phyloP scores from a whole-genome alignment of 495 filamentous ascomycete species.

The Apodospora peruviana region DNA sequence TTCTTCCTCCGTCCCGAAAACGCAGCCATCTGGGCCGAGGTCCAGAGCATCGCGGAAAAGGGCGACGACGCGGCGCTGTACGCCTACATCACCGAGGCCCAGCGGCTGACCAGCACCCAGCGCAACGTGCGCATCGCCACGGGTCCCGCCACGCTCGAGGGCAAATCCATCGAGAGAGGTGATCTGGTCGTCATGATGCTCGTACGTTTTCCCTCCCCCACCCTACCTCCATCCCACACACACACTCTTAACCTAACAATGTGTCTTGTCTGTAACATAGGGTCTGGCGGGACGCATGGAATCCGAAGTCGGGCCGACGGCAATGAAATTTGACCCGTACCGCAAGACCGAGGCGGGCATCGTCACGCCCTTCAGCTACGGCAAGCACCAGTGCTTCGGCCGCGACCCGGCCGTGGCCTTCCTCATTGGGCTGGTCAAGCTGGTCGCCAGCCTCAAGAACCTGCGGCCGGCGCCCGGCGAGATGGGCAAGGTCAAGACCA shows the following conservation, averaged over 20 bases:
- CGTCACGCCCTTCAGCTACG: constrained; percentile 22
- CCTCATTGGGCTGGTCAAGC: constrained; percentile 24
- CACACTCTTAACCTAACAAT: too few relatives aligned
- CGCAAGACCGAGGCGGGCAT: constrained; percentile 1
- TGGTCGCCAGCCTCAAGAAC: constrained; percentile 29
- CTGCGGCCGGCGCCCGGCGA: constrained; percentile 31
- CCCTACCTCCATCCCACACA: too few relatives aligned
- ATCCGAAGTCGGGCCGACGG: constrained; percentile 7
- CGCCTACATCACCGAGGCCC: constrained; percentile 25
- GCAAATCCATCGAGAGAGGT: constrained; percentile 19
- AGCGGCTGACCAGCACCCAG: constrained; percentile 24
- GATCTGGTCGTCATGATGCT: constrained; percentile 23
- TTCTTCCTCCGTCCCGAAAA: constrained; percentile 38
- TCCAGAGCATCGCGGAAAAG: constrained; percentile 38
- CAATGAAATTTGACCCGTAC: constrained; percentile 13
- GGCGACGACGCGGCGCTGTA: constrained; percentile 22
- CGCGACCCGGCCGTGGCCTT: constrained; percentile 18
- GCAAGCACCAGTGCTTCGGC: constrained; percentile 29
- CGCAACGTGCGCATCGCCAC: constrained; percentile 23
- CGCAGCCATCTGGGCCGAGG: constrained; percentile 40
- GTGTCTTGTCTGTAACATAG: constrained; percentile 3
- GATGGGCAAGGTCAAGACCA: constrained; percentile 31
- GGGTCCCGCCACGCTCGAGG: constrained; percentile 17
- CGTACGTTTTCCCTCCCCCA: constrained; percentile 15
- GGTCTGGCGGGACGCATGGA: constrained; percentile 24